Base-by-base conservation (phyloP, 352 stramenopile species). In the Globisporangium megalacanthum region DNA sequence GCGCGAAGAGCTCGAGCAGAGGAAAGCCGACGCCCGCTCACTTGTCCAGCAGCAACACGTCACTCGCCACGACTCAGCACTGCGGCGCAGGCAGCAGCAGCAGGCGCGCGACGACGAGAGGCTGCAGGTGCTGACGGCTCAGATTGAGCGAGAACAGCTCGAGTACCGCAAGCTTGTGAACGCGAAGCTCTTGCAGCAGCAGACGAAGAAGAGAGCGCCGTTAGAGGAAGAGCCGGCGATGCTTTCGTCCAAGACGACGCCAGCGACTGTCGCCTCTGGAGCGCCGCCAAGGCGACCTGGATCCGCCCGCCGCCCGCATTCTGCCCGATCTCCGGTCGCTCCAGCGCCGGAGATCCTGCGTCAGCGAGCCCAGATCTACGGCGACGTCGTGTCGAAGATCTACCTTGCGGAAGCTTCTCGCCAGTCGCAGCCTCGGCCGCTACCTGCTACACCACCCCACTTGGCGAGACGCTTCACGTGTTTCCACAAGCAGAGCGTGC, bases 341-440 rank as follows among this genome's bases (percentile, higher is more conserved):
- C 37, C 25, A 29, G 25, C 56, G 2, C 73, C 75, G 20, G 71
- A 75, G 14, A 61, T 84, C 1, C 50, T 65, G 6, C 72, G 72
- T 10, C 71, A 83, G 48, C 69, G 78, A 22, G 75, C 69, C 6
- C 39, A 74, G 9, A 51, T 83, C 17, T 88, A 88, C 25, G 78
- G 78, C 1, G 70, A 77, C 35, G 72, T 82, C 17, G 75, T 79
- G 4, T 73, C 71, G 0, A 82, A 77, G 54, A 70, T 76, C n/a
- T 83, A 74, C 29, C 37, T 65, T 0, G 66, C 66, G 0, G 68
- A 72, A 31, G 46, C 66, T 1, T 49, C 54, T 0, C 45, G 35
- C 6, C 56, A 56, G 7, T 44, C 42, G 33, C 39, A 52, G 39
- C 52, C 54, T 1, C 25, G 15, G 15, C 45, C 49, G 11, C 20